Base-by-base conservation (phyloP, 371 early-diverging fungal genomes). In the Globomyces sp. region DNA sequence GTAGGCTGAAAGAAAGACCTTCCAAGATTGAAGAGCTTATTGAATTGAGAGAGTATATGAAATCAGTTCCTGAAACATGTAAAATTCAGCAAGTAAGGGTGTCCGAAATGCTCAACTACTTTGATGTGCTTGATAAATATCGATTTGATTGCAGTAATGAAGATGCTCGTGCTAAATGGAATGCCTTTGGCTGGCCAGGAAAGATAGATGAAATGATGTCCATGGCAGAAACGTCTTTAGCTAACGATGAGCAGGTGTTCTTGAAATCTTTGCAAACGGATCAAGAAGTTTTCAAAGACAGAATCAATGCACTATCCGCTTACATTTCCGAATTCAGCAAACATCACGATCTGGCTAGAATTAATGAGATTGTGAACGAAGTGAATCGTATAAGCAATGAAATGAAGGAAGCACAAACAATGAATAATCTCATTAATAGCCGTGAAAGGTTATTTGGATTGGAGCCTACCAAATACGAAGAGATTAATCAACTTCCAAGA, bases 261-360 rank as follows among this genome's bases (percentile, higher is more conserved):
- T 48, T 77, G 42, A 67, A 76, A 6, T 78, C 72, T 65, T 69
- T 85, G 10, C 68, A 68, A 4, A 70, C 75, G n/a, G 86, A 85
- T 67, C 85, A 85, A 67, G 86, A 85, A 64, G 67, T 83, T 2
- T 85, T 85, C 75, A 81, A 81, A 62, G 86, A 85, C 64, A 70
- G 79, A 10, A 57, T 85, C 44, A 70, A 77, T 61, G 69, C 73
- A 13, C 67, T 85, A 42, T 61, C 67, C 24, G 65, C 69, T 13
- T 57, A 76, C 47, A 74, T 85, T 47, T 63, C 71, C n/a, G 85
- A 84, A 37, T 82, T 82, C 61, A 65, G 74, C 68, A 76, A 75
- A 58, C 68, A 78, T 53, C 40, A 74, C 24, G 82, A 83, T 65
- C 39, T 83, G 8, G 34, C 36, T 24, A 62, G 73, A 5, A 67